Percentiles rank a stretch among this genome's conserved stretches.
Evolutionary conservation across 345 rosid genomes (phyloP).

Genomic region (Melaleuca quinquenervia): DNA sequence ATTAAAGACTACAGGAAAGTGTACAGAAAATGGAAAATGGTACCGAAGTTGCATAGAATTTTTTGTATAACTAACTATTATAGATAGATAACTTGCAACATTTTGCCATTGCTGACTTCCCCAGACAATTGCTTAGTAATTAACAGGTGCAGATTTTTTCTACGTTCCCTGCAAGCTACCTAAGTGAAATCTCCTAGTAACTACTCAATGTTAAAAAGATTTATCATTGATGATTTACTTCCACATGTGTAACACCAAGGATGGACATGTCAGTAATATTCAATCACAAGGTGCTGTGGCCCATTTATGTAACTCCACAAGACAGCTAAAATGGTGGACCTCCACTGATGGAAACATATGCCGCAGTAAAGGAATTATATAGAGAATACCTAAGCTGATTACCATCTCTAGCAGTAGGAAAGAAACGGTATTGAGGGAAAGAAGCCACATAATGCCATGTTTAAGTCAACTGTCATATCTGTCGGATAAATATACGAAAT

Average conservation of each 20-base stretch:
- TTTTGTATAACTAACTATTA: not conserved
- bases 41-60: not conserved
- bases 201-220: not conserved
- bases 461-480: not conserved
- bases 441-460: not conserved
- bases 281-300: not conserved
- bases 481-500: not conserved
- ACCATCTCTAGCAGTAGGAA: not conserved
- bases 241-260: not conserved
- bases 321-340: not conserved
- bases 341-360: not conserved
- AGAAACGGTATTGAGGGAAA: not conserved
- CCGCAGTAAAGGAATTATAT: not conserved
- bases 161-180: not conserved
- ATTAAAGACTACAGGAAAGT: not conserved
- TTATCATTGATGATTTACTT: not conserved
- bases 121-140: not conserved
- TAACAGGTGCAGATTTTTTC: not conserved
- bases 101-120: not conserved
- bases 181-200: not conserved
- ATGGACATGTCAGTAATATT: not conserved
- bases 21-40: not conserved
- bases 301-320: not conserved
- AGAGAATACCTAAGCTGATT: not conserved
- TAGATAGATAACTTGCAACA: not conserved